Base-by-base conservation (phyloP, 1,284 basidiomycete genomes). In the Agaricales sp. region DNA sequence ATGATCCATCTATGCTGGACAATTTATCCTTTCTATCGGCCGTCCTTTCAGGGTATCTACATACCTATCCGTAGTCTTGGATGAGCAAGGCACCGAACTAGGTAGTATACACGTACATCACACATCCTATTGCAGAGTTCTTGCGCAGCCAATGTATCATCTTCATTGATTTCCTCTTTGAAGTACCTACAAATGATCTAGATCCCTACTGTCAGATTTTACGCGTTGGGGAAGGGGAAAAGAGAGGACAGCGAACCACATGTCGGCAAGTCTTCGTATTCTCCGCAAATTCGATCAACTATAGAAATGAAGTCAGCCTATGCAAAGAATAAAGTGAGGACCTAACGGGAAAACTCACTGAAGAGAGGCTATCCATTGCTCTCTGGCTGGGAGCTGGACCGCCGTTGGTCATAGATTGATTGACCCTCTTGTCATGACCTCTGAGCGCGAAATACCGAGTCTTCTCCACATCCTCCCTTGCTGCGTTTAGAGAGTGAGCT, bases 161-260 rank as follows among this genome's bases (percentile, higher is more conserved):
- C 63, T 2, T 67, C 60, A 54, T 87, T 74, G 39, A 91, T 78
- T 2, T 63, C 59, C 62, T 93, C 91, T 0, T 87, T 90, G 58
- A 94, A 92, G 60, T 89, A 92, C 39, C 78, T 77, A 58, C 90
- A 92, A 50, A 92, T 82, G 2, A 73, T 70, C 86, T 88, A 44
- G 22, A 12, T 45, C 43, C 13, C n/a, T 13, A 25, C 24, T 3
- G 37, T n/a, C 20, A 30, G 26, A n/a, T n/a, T n/a, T n/a, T n/a
- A n/a, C n/a, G n/a, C n/a, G n/a, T n/a, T n/a, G n/a, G n/a, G n/a
- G n/a, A n/a, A n/a, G n/a, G n/a, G n/a, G n/a, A n/a, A n/a, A n/a
- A n/a, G n/a, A n/a, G n/a, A n/a, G n/a, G n/a, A n/a, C n/a, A 26
- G 18, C 80, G 56, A 55, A 86, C 84, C 20, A 92, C 68, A 66